A percentile compares a stretch with the other conserved stretches of the same genome.
Conservation (phyloP, 2,329 filamentous ascomycete genomes). For the Fusarium transvaalense region DNA sequence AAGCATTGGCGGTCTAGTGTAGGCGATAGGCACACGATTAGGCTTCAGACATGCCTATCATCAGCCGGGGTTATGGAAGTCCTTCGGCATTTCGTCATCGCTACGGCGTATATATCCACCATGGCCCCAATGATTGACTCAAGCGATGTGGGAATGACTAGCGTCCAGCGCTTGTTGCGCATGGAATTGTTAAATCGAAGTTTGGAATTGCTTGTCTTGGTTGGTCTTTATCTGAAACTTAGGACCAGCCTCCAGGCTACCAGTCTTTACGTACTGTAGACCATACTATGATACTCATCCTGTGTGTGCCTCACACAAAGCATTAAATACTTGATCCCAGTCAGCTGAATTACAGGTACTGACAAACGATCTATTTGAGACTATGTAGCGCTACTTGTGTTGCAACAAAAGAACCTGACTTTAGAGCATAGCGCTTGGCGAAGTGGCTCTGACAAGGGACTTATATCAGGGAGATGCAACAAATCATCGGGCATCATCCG, state of each 20-base stretch:
- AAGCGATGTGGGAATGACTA: slow-evolving; percentile 4
- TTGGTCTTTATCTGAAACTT: slow-evolving; percentile 3
- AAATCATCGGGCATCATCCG: slow-evolving; percentile 18
- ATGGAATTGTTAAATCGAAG: slow-evolving; percentile 19
- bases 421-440: neutral
- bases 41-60: slow-evolving; percentile 13
- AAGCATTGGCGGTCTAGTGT: neutral
- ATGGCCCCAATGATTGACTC: slow-evolving; percentile 18
- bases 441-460: slow-evolving; percentile 22
- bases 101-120: slow-evolving; percentile 8
- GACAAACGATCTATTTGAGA: neutral
- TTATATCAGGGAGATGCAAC: slow-evolving; percentile 19
- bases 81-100: slow-evolving; percentile 37
- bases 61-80: slow-evolving; percentile 18
- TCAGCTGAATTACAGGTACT: neutral
- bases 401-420: neutral
- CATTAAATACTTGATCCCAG: neutral
- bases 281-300: neutral
- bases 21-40: neutral
- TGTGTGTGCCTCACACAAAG: neutral
- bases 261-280: neutral
- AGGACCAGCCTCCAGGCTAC: too few relatives aligned
- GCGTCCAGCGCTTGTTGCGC: slow-evolving; percentile 32
- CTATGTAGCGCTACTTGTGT: neutral
- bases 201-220: slow-evolving; percentile 5